Evolutionary conservation across 75 land plant genomes (phyloP).

Genomic region (Pinus tabuliformis): DNA sequence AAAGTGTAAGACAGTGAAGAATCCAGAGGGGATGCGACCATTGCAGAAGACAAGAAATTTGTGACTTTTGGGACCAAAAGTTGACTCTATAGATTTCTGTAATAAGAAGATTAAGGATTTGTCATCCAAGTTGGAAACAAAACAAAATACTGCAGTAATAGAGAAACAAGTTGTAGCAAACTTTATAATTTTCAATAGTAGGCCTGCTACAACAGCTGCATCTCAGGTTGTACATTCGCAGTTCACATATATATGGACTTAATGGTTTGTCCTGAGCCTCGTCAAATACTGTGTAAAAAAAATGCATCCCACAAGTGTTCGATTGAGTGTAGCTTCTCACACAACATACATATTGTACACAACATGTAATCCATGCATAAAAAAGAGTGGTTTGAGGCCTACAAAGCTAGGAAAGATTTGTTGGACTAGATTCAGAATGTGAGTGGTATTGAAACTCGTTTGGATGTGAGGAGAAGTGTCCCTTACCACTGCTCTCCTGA

Average conservation of each 20-base stretch:
- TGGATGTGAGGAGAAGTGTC: constrained; percentile 33
- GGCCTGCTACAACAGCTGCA: constrained; percentile 71
- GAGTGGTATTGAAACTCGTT: constrained; percentile 32
- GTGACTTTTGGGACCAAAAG: constrained; percentile 67
- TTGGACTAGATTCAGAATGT: constrained; percentile 18
- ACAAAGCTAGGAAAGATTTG: constrained; percentile 11
- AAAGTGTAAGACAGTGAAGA: constrained; percentile 28
- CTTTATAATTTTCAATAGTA: constrained; percentile 64
- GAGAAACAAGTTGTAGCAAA: constrained; percentile 18
- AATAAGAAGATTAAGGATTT: constrained; percentile 19
- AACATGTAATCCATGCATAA: constrained; percentile 15
- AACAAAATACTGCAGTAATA: constrained; percentile 42
- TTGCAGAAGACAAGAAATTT: constrained; percentile 32
- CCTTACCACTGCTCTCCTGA: constrained; percentile 18
- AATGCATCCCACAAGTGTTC: no score
- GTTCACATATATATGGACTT: constrained; percentile 61
- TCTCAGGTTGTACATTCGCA: constrained; percentile 67
- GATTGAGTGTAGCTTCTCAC: no score
- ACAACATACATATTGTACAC: no score
- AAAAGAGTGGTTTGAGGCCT: constrained; percentile 28
- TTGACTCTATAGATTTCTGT: not conserved
- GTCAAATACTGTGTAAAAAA: constrained; percentile 29
- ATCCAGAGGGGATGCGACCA: no score
- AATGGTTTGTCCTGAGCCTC: constrained; percentile 77
- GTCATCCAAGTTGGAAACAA: constrained; percentile 40